These are phyloP conservation scores for Starmerella stigmatis DNA, from an alignment of 805 yeast species.

Conservation along the genomic window DNA sequence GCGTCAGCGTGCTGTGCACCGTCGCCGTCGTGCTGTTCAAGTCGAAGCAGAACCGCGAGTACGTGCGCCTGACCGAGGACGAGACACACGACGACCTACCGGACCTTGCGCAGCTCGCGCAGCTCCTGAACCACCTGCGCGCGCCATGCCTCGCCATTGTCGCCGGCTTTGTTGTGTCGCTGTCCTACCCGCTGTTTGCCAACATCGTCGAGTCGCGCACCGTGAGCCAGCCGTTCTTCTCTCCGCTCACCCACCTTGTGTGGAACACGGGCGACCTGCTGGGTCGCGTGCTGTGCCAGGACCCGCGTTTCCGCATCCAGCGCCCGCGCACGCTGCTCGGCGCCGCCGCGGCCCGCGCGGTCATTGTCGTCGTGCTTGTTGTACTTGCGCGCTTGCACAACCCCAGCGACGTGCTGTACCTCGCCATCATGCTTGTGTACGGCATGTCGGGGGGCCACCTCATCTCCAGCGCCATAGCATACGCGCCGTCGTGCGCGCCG, in stretches of 20 bases:
- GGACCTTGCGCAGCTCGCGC: neutral
- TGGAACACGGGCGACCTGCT: constrained; percentile 87
- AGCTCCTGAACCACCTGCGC: constrained; percentile 33
- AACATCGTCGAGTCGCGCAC: constrained; percentile 49
- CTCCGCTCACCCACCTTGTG: constrained; percentile 67
- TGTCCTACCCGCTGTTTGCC: constrained; percentile 86
- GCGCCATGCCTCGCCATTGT: constrained; percentile 61
- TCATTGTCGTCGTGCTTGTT: constrained; percentile 62
- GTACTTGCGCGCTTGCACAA: constrained; percentile 48
- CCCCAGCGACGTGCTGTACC: constrained; percentile 39
- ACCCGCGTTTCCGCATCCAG: constrained; percentile 33
- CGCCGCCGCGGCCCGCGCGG: constrained; percentile 44
- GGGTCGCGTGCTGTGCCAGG: constrained; percentile 63
- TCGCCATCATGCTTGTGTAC: constrained; percentile 60
- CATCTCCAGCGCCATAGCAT: constrained; percentile 69
- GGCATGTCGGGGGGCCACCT: constrained; percentile 86
- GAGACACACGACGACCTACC: constrained; percentile 7
- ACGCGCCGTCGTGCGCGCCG: constrained; percentile 48
- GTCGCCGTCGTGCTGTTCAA: constrained; percentile 12
- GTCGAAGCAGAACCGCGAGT: constrained; percentile 10
- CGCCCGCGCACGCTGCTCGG: constrained; percentile 38
- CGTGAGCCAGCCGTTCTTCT: constrained; percentile 36
- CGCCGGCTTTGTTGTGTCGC: constrained; percentile 59
- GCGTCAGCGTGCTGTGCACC: constrained; percentile 18
- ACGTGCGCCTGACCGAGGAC: constrained; percentile 17